Percentiles rank a stretch among this genome's conserved stretches.
phyloP scores from a whole-genome alignment of 164 flowering plant genomes.

The Sedum album region DNA sequence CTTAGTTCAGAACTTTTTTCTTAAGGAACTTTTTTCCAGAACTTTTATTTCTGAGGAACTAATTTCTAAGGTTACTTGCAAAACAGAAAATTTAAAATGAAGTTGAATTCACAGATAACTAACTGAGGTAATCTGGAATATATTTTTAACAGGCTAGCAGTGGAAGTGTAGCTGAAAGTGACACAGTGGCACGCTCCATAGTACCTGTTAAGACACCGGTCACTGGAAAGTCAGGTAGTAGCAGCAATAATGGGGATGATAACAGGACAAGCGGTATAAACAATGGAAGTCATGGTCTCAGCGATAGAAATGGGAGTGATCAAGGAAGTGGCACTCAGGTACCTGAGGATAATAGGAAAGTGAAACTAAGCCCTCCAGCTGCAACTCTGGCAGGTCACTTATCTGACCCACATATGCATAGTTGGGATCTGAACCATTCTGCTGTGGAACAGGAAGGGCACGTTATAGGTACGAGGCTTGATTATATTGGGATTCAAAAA shows the following conservation, averaged over 20 bases:
- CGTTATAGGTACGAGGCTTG: background rate
- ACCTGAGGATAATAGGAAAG: background rate
- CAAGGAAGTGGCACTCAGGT: conserved; percentile 43
- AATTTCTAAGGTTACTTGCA: too few relatives aligned
- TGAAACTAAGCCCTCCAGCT: background rate
- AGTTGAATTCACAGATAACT: too few relatives aligned
- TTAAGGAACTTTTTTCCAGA: background rate
- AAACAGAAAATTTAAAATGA: too few relatives aligned
- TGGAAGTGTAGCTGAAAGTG: conserved; percentile 35
- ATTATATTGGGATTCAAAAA: too few relatives aligned
- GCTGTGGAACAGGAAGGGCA: background rate
- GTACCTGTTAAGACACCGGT: conserved; percentile 21
- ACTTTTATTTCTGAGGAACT: background rate
- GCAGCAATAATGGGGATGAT: conserved; percentile 27
- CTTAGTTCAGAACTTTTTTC: conserved; percentile 5
- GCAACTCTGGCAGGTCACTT: background rate
- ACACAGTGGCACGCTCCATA: conserved; percentile 13
- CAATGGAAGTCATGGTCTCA: conserved; percentile 8
- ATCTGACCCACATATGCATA: background rate
- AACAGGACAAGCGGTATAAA: conserved; percentile 15
- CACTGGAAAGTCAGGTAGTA: conserved; percentile 23
- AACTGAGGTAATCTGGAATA: too few relatives aligned
- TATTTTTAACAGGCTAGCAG: conserved; percentile 31
- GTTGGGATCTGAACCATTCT: conserved; percentile 4
- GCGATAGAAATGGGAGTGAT: conserved; percentile 27